These are phyloP conservation scores for Ceratobasidium sp. DNA, from an alignment of 1,284 basidiomycete genomes.

Conservation along the genomic window DNA sequence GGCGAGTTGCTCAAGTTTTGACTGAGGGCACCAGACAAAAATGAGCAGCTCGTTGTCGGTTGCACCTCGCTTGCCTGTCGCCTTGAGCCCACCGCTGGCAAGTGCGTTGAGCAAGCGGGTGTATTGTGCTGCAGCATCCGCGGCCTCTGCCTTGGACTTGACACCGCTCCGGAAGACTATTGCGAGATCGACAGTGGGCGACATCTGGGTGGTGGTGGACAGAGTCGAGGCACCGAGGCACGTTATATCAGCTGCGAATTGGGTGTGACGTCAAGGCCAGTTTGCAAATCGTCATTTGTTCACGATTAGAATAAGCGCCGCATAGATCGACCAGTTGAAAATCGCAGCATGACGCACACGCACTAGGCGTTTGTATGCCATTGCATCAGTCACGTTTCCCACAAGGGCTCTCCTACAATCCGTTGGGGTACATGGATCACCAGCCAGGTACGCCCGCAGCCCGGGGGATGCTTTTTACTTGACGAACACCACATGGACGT, in stretches of 20 bases:
- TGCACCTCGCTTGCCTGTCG: constrained; percentile 75
- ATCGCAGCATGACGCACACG: too few relatives aligned
- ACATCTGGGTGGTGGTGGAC: constrained; percentile 7
- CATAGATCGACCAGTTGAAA: neutral
- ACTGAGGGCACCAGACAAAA: constrained; percentile 75
- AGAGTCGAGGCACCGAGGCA: too few relatives aligned
- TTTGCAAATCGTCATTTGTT: neutral
- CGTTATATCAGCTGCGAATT: constrained; percentile 27
- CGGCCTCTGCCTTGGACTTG: constrained; percentile 63
- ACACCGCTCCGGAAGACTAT: constrained; percentile 69
- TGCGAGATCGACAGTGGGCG: constrained; percentile 71
- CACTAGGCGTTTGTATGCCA: too few relatives aligned
- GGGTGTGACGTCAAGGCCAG: constrained; percentile 5
- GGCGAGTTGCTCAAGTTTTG: constrained; percentile 68
- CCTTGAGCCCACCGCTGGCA: constrained; percentile 66
- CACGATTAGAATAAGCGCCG: neutral
- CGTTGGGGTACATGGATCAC: too few relatives aligned
- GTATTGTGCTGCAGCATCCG: constrained; percentile 73
- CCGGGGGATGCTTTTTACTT: too few relatives aligned
- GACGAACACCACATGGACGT: too few relatives aligned
- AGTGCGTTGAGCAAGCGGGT: constrained; percentile 67
- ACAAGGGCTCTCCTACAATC: too few relatives aligned
- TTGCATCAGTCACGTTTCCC: too few relatives aligned
- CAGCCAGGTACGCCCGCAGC: too few relatives aligned
- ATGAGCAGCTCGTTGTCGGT: constrained; percentile 79